These are phyloP conservation scores for Pseudocercospora cruenta DNA, from an alignment of 2,329 filamentous ascomycete genomes.

Conservation along the genomic window DNA sequence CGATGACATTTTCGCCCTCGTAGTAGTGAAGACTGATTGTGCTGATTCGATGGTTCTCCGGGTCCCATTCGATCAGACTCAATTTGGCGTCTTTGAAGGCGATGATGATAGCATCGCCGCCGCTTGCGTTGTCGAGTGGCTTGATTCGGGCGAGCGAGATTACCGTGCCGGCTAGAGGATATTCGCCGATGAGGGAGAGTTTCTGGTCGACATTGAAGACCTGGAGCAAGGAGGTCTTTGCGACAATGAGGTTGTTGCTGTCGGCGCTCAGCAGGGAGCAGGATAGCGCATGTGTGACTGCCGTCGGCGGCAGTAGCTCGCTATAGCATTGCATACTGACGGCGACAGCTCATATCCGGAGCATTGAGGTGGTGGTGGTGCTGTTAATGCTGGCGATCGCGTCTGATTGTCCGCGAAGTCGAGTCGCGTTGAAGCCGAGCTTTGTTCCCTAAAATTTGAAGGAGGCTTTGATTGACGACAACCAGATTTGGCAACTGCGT, in stretches of 20 bases:
- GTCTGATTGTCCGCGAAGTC: background rate
- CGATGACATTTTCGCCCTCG: conserved; percentile 76
- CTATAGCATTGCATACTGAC: conserved; percentile 90
- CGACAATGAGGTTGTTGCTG: conserved; percentile 84
- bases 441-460: background rate
- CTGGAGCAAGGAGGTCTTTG: conserved; percentile 89
- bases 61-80: conserved; percentile 92
- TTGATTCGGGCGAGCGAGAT: conserved; percentile 81
- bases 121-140: conserved; percentile 71
- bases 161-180: conserved; percentile 79
- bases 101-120: conserved; percentile 80
- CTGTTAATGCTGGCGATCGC: background rate
- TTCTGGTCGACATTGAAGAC: conserved; percentile 71
- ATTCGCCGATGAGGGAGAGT: conserved; percentile 83
- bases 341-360: background rate
- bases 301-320: conserved; percentile 90
- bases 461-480: background rate
- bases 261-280: conserved; percentile 76
- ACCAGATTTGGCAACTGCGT: conserved; percentile 1
- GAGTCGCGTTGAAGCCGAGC: background rate
- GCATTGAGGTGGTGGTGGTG: background rate
- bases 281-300: conserved; percentile 83
- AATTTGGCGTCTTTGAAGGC: conserved; percentile 90
- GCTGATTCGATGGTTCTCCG: conserved; percentile 73
- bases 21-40: conserved; percentile 98